Evolutionary conservation across 1,284 basidiomycete genomes (phyloP).

Genomic region (Marasmius tenuissimus): DNA sequence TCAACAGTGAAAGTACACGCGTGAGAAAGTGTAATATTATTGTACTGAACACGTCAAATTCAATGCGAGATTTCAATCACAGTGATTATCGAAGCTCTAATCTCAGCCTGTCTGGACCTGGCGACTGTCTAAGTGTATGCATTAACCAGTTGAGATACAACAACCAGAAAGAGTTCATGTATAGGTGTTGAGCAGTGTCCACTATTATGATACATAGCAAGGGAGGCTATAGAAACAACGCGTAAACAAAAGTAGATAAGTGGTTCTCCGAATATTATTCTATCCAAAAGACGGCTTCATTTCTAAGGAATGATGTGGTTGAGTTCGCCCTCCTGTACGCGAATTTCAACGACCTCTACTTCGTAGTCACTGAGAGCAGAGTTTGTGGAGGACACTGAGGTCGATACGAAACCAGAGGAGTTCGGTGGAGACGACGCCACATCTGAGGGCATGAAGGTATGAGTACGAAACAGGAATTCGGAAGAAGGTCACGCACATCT

Average conservation of each 20-base stretch:
- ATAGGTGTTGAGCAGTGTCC: too few relatives aligned
- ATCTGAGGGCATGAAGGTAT: slow-evolving; percentile 40
- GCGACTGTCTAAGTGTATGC: too few relatives aligned
- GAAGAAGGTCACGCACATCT: slow-evolving; percentile 60
- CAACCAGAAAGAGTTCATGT: too few relatives aligned
- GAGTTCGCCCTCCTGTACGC: slow-evolving; percentile 73
- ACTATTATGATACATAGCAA: too few relatives aligned
- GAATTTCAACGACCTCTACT: slow-evolving; percentile 82
- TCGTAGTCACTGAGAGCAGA: slow-evolving; percentile 70
- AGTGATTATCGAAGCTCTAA: too few relatives aligned
- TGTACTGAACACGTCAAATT: too few relatives aligned
- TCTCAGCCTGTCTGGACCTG: too few relatives aligned
- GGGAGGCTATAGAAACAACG: background rate
- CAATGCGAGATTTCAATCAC: too few relatives aligned
- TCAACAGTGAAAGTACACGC: too few relatives aligned
- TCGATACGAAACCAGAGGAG: slow-evolving; percentile 61
- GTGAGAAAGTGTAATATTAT: too few relatives aligned
- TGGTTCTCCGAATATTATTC: slow-evolving; percentile 1
- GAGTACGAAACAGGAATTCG: slow-evolving; percentile 12
- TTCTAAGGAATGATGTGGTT: slow-evolving; percentile 70
- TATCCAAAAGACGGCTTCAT: background rate
- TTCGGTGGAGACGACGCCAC: slow-evolving; percentile 79
- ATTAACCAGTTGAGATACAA: too few relatives aligned
- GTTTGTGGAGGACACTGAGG: slow-evolving; percentile 66
- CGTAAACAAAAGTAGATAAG: background rate